Conservation (phyloP, 2,329 filamentous ascomycete genomes). For the Cucurbitaria berberidis region DNA sequence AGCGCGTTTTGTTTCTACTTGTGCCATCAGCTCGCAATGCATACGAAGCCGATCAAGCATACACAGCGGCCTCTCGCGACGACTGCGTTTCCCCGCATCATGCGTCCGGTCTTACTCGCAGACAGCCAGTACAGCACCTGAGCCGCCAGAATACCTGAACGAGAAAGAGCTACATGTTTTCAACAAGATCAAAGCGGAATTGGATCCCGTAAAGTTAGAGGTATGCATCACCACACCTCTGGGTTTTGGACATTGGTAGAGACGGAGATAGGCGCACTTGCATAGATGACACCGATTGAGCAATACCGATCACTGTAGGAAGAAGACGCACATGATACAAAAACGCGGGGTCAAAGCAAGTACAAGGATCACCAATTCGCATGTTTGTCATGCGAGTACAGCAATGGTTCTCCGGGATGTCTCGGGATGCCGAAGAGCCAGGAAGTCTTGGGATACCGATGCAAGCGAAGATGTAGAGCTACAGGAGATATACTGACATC, state of each 20-base stretch:
- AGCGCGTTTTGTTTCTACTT: slow-evolving; percentile 27
- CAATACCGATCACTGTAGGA: slow-evolving; percentile 16
- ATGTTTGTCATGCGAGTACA: background rate
- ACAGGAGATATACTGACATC: slow-evolving; percentile 17
- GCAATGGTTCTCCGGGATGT: background rate
- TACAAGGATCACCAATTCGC: background rate
- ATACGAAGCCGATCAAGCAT: slow-evolving; percentile 11
- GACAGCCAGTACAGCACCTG: slow-evolving; percentile 22
- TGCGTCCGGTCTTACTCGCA: slow-evolving; percentile 34
- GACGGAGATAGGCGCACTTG: slow-evolving; percentile 9
- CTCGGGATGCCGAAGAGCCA: background rate
- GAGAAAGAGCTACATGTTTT: slow-evolving; percentile 56
- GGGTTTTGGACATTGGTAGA: background rate
- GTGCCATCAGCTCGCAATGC: slow-evolving; percentile 10
- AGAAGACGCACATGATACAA: slow-evolving; percentile 14
- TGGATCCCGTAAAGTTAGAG: slow-evolving; percentile 55
- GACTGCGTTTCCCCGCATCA: slow-evolving; percentile 10
- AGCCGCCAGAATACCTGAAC: slow-evolving; percentile 56
- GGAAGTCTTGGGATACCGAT: background rate
- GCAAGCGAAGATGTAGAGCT: background rate
- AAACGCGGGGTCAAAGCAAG: slow-evolving; percentile 3
- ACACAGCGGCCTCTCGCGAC: slow-evolving; percentile 8
- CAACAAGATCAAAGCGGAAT: slow-evolving; percentile 51
- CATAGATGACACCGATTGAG: slow-evolving; percentile 15
- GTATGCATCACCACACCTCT: slow-evolving; percentile 37